phyloP scores from a whole-genome alignment of 2,329 filamentous ascomycete genomes.

The Fusarium protoensiforme region DNA sequence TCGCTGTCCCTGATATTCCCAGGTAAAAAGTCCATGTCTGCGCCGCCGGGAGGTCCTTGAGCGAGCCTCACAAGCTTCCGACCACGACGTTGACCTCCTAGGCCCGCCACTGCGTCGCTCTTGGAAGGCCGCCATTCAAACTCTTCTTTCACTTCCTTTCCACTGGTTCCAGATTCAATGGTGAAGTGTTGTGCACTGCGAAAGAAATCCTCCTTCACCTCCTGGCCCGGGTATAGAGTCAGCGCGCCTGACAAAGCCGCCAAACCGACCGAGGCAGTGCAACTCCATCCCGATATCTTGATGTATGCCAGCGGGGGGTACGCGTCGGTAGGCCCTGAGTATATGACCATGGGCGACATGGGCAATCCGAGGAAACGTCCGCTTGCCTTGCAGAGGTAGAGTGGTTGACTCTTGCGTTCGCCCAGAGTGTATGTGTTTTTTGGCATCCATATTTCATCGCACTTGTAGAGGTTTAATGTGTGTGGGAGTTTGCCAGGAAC shows the following conservation, averaged over 20 bases:
- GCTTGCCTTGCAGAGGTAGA: constrained; percentile 33
- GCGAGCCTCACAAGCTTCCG: constrained; percentile 39
- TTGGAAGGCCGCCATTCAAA: constrained; percentile 39
- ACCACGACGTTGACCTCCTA: constrained; percentile 26
- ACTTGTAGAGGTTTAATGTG: constrained; percentile 30
- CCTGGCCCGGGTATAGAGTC: not conserved
- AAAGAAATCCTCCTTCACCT: constrained; percentile 19
- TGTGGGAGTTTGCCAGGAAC: constrained; percentile 33
- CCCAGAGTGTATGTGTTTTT: constrained; percentile 21
- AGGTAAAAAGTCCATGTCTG: constrained; percentile 9
- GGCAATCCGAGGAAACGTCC: constrained; percentile 11
- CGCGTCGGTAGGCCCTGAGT: constrained; percentile 32
- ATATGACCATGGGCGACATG: constrained; percentile 30
- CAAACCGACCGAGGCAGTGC: constrained; percentile 28
- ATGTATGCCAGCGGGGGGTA: constrained; percentile 33
- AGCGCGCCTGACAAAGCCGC: constrained; percentile 28
- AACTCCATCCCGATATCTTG: constrained; percentile 5
- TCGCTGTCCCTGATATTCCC: constrained; percentile 28
- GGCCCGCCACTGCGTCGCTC: constrained; percentile 21
- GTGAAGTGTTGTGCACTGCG: constrained; percentile 23
- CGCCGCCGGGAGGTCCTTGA: constrained; percentile 19
- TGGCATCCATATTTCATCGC: not conserved
- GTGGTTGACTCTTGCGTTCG: constrained; percentile 31
- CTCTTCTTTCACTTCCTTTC: constrained; percentile 30
- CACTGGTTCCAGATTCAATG: constrained; percentile 30